These are phyloP conservation scores for Solanum clarkiae DNA, from an alignment of 257 asterid species.

Conservation along the genomic window DNA sequence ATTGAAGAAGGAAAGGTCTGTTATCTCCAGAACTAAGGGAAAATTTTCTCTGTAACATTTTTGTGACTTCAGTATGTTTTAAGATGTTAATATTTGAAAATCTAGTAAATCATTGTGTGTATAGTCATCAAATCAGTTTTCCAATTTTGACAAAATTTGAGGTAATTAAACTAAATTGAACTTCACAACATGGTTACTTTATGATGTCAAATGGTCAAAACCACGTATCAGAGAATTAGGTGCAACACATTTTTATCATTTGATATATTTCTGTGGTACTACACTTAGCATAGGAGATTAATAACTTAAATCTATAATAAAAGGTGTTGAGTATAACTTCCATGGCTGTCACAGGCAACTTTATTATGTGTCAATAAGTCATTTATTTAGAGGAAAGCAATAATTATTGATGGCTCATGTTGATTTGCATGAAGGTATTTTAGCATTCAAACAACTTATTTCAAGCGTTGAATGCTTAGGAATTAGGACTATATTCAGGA, in stretches of 20 bases:
- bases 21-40: not conserved
- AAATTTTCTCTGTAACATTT: not conserved
- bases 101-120: not conserved
- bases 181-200: not conserved
- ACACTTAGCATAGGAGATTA: not conserved
- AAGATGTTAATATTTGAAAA: not conserved
- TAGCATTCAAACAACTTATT: not conserved
- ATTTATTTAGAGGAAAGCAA: not conserved
- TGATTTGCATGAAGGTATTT: not conserved
- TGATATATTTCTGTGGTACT: not conserved
- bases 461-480: not conserved
- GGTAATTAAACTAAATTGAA: not conserved
- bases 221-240: not conserved
- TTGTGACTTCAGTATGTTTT: not conserved
- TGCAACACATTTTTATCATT: not conserved
- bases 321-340: not conserved
- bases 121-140: not conserved
- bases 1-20: conserved; percentile 97
- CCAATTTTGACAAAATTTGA: not conserved
- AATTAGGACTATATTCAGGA: not conserved
- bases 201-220: not conserved
- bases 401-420: not conserved
- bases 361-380: not conserved
- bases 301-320: not conserved
- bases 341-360: not conserved